Percentiles rank a stretch among this genome's conserved stretches.
Conservation (phyloP, 164 flowering plant genomes). For the Magnolia kwangsiensis region DNA sequence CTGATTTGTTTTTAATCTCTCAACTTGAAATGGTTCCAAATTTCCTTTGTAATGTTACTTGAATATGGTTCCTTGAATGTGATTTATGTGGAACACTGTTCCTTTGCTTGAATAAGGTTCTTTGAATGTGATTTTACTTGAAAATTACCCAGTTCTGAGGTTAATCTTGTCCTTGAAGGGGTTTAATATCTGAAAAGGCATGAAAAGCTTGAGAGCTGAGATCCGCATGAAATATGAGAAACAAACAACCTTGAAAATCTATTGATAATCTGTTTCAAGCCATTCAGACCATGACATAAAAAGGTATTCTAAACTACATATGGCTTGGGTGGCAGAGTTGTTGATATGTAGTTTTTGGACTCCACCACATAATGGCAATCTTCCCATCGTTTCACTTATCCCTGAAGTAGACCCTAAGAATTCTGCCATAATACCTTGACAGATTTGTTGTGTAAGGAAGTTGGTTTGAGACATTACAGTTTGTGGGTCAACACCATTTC, state of each 20-base stretch:
- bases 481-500: not conserved
- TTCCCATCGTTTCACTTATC: not conserved
- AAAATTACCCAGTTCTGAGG: too few relatives aligned
- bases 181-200: too few relatives aligned
- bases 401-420: not conserved
- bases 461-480: not conserved
- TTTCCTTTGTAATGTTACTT: not conserved
- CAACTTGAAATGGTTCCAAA: not conserved
- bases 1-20: not conserved
- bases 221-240: too few relatives aligned
- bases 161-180: too few relatives aligned
- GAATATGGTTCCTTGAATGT: not conserved
- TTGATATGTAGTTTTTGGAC: not conserved
- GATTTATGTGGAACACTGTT: not conserved
- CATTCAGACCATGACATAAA: too few relatives aligned
- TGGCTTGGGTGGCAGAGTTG: too few relatives aligned
- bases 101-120: not conserved
- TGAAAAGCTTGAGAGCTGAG: too few relatives aligned
- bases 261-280: too few relatives aligned
- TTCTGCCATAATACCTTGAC: not conserved
- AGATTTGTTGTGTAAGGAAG: not conserved
- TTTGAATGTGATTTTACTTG: too few relatives aligned
- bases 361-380: not conserved
- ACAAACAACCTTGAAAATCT: too few relatives aligned
- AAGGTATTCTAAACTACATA: too few relatives aligned